phyloP scores from a whole-genome alignment of 768 basidiomycete genomes.

The Dendrothele bispora region DNA sequence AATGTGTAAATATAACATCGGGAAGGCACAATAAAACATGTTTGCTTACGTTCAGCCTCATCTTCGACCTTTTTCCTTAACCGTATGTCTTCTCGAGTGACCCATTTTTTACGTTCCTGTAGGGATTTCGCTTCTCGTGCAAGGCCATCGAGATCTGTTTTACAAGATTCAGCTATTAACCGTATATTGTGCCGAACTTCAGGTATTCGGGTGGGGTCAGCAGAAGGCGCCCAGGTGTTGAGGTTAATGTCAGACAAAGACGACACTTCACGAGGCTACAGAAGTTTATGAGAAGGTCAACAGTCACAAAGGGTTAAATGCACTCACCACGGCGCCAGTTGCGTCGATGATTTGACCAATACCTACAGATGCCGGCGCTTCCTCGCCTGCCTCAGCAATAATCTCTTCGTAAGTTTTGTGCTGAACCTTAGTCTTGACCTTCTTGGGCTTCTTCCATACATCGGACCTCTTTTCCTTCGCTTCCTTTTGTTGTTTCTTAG shows the following conservation, averaged over 20 bases:
- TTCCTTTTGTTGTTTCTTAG: constrained; percentile 54
- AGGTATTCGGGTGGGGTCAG: constrained; percentile 86
- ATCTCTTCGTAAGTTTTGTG: constrained; percentile 99
- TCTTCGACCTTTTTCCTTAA: constrained; percentile 68
- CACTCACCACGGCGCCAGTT: constrained; percentile 83
- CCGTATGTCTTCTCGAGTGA: constrained; percentile 67
- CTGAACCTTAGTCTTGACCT: constrained; percentile 79
- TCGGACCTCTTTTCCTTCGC: constrained; percentile 65
- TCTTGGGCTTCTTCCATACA: constrained; percentile 85
- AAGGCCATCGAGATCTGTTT: constrained; percentile 82
- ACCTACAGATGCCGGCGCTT: constrained; percentile 44
- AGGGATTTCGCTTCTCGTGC: constrained; percentile 87
- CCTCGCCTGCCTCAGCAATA: constrained; percentile 79
- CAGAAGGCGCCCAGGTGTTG: constrained; percentile 83
- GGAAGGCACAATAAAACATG: not conserved
- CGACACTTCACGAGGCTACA: constrained; percentile 81
- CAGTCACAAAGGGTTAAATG: not conserved
- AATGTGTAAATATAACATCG: not conserved
- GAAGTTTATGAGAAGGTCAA: constrained; percentile 8
- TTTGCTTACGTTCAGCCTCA: constrained; percentile 70
- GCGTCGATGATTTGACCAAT: constrained; percentile 94
- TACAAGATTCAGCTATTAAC: constrained; percentile 80
- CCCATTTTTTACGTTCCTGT: constrained; percentile 74
- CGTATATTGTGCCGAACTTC: constrained; percentile 97
- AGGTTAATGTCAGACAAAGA: constrained; percentile 78